A percentile compares a stretch with the other conserved stretches of the same genome.
Conservation (phyloP, 371 early-diverging fungal species). For the Circinella umbellata region DNA sequence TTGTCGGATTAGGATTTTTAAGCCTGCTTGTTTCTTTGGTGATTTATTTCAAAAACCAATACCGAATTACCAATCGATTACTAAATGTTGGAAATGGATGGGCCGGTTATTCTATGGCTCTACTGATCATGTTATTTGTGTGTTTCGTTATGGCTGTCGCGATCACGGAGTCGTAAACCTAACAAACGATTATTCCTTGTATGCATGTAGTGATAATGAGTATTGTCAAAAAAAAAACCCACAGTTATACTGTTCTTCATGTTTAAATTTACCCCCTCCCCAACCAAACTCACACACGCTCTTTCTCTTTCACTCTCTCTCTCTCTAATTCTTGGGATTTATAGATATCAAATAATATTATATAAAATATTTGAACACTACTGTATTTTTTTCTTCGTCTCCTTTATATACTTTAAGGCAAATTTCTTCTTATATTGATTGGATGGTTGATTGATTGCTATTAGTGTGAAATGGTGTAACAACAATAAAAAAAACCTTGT, state of each 20-base stretch:
- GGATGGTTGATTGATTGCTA: no score
- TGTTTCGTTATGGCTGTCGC: conserved; percentile 45
- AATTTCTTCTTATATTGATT: no score
- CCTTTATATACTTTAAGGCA: no score
- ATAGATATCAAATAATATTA: no score
- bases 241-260: no score
- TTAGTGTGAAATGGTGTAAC: not conserved
- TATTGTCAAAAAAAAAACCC: no score
- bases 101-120: conserved; percentile 41
- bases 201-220: not conserved
- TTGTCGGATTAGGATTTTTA: conserved; percentile 39
- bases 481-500: not conserved
- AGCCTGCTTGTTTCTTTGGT: conserved; percentile 34
- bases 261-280: no score
- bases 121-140: conserved; percentile 40
- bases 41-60: conserved; percentile 45
- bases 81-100: conserved; percentile 47
- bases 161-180: conserved; percentile 22
- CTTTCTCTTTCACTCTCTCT: no score
- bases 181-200: not conserved
- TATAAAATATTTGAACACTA: no score
- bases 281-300: no score
- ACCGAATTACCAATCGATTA: conserved; percentile 33
- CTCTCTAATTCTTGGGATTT: no score
- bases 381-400: no score